Evolutionary conservation across 768 basidiomycete species (phyloP).

Genomic region (Crepidotus variabilis): DNA sequence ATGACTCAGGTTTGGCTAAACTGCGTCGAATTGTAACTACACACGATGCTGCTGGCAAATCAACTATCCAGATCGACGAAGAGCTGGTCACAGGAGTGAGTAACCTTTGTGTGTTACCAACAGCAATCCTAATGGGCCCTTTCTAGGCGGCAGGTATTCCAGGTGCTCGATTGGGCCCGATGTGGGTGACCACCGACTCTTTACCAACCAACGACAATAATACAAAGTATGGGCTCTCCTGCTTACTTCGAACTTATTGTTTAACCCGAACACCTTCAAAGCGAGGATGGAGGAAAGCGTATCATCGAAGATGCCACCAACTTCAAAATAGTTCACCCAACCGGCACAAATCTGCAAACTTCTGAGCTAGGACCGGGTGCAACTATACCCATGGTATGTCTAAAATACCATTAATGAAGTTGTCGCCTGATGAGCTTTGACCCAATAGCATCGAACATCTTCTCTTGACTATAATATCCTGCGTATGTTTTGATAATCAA

Average conservation of each 20-base stretch:
- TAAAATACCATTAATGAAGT: slow-evolving; percentile 6
- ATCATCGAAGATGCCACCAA: slow-evolving; percentile 32
- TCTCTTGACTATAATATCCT: slow-evolving; percentile 63
- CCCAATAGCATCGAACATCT: slow-evolving; percentile 41
- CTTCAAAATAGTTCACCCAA: slow-evolving; percentile 38
- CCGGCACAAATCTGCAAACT: slow-evolving; percentile 44
- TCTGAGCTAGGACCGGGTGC: slow-evolving; percentile 55
- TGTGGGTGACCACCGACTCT: slow-evolving; percentile 49
- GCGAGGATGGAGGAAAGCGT: slow-evolving; percentile 49
- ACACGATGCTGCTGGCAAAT: slow-evolving; percentile 40
- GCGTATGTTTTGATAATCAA: slow-evolving; percentile 28
- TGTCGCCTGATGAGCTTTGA: background rate
- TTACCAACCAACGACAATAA: slow-evolving; percentile 57
- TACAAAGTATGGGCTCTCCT: slow-evolving; percentile 24
- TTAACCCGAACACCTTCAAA: slow-evolving; percentile 15
- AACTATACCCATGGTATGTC: slow-evolving; percentile 42
- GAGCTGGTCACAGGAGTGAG: slow-evolving; percentile 26
- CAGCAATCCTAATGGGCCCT: background rate
- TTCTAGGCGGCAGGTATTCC: slow-evolving; percentile 27
- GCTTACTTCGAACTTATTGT: background rate
- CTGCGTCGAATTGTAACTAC: slow-evolving; percentile 50
- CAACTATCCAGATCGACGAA: slow-evolving; percentile 35
- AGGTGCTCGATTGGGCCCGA: slow-evolving; percentile 30
- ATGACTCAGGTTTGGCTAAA: slow-evolving; percentile 22
- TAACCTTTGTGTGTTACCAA: background rate